Evolutionary conservation across 805 yeast species (phyloP).

Genomic region (Monosporozyma solicola): DNA sequence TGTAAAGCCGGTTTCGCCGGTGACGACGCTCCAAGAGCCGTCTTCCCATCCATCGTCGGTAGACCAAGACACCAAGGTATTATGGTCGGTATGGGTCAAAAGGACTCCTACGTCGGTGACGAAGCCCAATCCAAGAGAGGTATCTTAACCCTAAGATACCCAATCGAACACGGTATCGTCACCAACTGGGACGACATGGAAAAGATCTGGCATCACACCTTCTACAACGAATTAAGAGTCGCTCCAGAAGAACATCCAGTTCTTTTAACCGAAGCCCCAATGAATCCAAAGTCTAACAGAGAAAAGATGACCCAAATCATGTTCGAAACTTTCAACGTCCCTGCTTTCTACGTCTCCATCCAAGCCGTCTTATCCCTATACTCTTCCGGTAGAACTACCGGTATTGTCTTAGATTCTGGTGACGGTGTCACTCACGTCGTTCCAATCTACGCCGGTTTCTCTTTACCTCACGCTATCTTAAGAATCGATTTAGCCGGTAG

Average conservation of each 20-base stretch:
- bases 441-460: conserved; percentile 99
- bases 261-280: conserved; percentile 98
- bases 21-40: conserved; percentile 99
- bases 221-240: conserved; percentile 99
- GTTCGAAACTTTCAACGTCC: conserved; percentile 98
- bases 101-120: conserved; percentile 99
- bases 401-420: conserved; percentile 99
- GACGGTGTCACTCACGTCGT: conserved; percentile 99
- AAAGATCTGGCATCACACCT: conserved; percentile 99
- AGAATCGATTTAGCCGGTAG: conserved; percentile 99
- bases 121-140: conserved; percentile 99
- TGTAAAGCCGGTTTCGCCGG: conserved; percentile 99
- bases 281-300: conserved; percentile 99
- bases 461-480: conserved; percentile 96
- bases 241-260: conserved; percentile 99
- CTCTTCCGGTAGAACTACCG: conserved; percentile 99
- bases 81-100: conserved; percentile 99
- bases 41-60: conserved; percentile 99
- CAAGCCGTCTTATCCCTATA: conserved; percentile 97
- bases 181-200: conserved; percentile 99
- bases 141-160: conserved; percentile 96
- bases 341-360: conserved; percentile 97
- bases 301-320: conserved; percentile 99
- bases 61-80: conserved; percentile 99
- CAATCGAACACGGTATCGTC: conserved; percentile 99